Evolutionary conservation across 768 basidiomycete species (phyloP).

Genomic region (Inosperma sp.): DNA sequence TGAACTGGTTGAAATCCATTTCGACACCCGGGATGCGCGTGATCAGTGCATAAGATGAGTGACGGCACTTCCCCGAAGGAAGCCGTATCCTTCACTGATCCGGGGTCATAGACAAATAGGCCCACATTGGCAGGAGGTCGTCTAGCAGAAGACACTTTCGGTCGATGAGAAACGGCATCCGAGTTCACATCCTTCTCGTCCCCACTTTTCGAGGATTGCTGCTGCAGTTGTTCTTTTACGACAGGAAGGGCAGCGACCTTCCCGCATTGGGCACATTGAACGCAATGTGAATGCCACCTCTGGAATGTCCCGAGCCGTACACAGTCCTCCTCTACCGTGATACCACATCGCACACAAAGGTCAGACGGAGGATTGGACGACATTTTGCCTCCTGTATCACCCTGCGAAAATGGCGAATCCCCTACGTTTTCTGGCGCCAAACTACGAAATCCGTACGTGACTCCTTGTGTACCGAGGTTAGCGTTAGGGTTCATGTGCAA

Average conservation of each 20-base stretch:
- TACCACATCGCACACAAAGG: conserved; percentile 81
- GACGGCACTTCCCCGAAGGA: conserved; percentile 73
- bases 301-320: conserved; percentile 93
- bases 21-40: conserved; percentile 62
- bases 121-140: conserved; percentile 79
- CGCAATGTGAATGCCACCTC: conserved; percentile 93
- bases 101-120: conserved; percentile 72
- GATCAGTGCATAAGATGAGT: conserved; percentile 72
- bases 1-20: conserved; percentile 88
- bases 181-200: conserved; percentile 46
- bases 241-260: conserved; percentile 63
- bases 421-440: conserved; percentile 89
- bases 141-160: conserved; percentile 59
- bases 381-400: conserved; percentile 47
- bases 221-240: conserved; percentile 44
- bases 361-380: conserved; percentile 81
- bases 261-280: conserved; percentile 81
- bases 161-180: conserved; percentile 36
- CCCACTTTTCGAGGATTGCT: conserved; percentile 43
- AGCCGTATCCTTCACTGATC: conserved; percentile 59
- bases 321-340: conserved; percentile 97
- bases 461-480: conserved; percentile 77
- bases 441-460: conserved; percentile 91
- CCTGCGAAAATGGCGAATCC: conserved; percentile 70
- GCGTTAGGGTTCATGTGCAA: conserved; percentile 37